phyloP scores from a whole-genome alignment of 2,329 filamentous ascomycete species.

The Fusarium metavorans region DNA sequence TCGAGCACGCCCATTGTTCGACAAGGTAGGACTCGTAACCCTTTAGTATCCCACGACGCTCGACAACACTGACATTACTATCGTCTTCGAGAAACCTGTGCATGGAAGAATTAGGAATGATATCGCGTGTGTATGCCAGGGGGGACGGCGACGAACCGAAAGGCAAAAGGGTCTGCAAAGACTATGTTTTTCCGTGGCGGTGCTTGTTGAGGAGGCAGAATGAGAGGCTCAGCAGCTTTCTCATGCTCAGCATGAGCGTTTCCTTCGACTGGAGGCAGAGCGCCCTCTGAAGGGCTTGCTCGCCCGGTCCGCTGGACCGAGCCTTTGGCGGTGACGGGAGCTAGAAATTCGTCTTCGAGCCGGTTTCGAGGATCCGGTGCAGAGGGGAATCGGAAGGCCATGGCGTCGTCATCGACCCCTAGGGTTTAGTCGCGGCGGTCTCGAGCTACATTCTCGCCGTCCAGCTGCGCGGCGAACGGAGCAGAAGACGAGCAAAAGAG shows the following conservation, averaged over 20 bases:
- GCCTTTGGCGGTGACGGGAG: slow-evolving; percentile 30
- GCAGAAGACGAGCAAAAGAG: slow-evolving; percentile 21
- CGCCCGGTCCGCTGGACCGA: slow-evolving; percentile 39
- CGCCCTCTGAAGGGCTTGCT: slow-evolving; percentile 38
- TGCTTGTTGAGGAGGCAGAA: slow-evolving; percentile 17
- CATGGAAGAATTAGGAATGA: slow-evolving; percentile 14
- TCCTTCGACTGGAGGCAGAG: slow-evolving; percentile 29
- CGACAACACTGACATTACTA: slow-evolving; percentile 77
- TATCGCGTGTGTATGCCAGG: neutral
- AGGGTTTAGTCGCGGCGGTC: slow-evolving; percentile 28
- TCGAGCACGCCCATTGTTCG: slow-evolving; percentile 97
- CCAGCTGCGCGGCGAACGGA: slow-evolving; percentile 23
- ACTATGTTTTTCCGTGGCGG: slow-evolving; percentile 60
- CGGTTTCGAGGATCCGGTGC: slow-evolving; percentile 41
- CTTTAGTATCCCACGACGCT: slow-evolving; percentile 75
- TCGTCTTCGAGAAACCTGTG: slow-evolving; percentile 87
- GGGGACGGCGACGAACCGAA: slow-evolving; percentile 57
- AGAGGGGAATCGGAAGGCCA: slow-evolving; percentile 54
- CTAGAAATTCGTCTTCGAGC: slow-evolving; percentile 44
- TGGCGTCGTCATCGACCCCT: slow-evolving; percentile 48
- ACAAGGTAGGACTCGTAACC: slow-evolving; percentile 96
- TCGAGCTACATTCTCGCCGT: slow-evolving; percentile 43
- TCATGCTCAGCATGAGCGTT: slow-evolving; percentile 32
- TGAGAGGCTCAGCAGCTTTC: slow-evolving; percentile 24
- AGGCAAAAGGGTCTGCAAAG: slow-evolving; percentile 70